Conservation (phyloP, 2,329 filamentous ascomycete genomes). For the Xylariaceae sp. region DNA sequence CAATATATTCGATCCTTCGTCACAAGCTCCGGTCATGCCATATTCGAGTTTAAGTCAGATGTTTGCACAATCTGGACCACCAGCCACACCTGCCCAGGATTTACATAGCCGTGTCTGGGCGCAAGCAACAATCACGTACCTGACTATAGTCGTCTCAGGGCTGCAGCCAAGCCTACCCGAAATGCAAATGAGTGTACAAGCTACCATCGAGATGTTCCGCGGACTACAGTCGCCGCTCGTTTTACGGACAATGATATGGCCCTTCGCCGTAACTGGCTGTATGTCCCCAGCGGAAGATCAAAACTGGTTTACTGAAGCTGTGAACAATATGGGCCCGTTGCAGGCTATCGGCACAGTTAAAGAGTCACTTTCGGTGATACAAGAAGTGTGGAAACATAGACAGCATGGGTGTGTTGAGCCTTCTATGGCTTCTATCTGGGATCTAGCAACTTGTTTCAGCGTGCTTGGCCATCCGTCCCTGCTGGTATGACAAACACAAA, state of each 20-base stretch:
- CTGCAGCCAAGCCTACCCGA: conserved; percentile 19
- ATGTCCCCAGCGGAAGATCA: conserved; percentile 20
- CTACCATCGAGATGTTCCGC: conserved; percentile 20
- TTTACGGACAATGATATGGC: conserved; percentile 26
- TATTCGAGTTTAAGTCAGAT: conserved; percentile 17
- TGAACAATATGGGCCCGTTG: conserved; percentile 21
- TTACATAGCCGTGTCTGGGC: conserved; percentile 27
- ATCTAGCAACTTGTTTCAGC: conserved; percentile 24
- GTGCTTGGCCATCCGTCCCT: conserved; percentile 21
- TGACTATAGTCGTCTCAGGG: conserved; percentile 24
- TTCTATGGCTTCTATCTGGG: conserved; percentile 20
- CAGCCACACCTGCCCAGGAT: conserved; percentile 9
- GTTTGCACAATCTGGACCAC: conserved; percentile 6
- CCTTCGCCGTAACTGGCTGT: conserved; percentile 28
- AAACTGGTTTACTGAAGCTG: neutral
- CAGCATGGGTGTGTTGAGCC: conserved; percentile 11
- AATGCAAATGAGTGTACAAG: conserved; percentile 17
- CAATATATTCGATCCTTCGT: conserved; percentile 13
- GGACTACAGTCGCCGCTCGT: conserved; percentile 18
- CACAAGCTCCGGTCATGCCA: conserved; percentile 12
- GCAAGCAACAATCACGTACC: conserved; percentile 24
- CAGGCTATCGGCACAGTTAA: conserved; percentile 24
- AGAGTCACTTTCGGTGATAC: conserved; percentile 23
- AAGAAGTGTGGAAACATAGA: conserved; percentile 21
- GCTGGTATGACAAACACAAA: conserved; percentile 10